Percentiles rank a stretch among this genome's conserved stretches.
Evolutionary conservation across 345 rosid genomes (phyloP).

Genomic region (Streptanthus diversifolius): DNA sequence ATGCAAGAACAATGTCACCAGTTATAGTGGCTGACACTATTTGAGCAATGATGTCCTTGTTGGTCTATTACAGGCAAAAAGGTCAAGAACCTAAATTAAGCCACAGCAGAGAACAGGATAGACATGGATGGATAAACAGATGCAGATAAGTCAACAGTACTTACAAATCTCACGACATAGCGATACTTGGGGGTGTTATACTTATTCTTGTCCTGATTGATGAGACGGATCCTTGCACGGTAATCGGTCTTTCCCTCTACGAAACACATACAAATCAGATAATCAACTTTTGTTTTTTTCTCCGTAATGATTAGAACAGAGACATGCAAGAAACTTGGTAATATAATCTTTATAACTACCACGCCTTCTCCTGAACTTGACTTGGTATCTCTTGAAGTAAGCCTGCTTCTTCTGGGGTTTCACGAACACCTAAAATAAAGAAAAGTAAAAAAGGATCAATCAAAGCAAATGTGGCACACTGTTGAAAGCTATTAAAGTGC

Average conservation of each 20-base stretch:
- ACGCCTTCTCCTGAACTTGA: constrained; percentile 30
- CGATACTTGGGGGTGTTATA: constrained; percentile 36
- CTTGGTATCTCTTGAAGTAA: constrained; percentile 31
- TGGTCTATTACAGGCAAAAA: constrained; percentile 1
- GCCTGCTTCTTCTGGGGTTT: constrained; percentile 21
- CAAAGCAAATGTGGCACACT: neutral
- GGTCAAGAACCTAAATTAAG: neutral
- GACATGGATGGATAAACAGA: neutral
- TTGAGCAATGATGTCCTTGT: constrained; percentile 25
- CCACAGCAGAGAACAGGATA: neutral
- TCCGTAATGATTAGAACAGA: neutral
- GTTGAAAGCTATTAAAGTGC: neutral
- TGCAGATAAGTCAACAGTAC: neutral
- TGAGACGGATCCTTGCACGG: constrained; percentile 55
- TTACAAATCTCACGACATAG: constrained; percentile 58
- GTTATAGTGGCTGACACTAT: constrained; percentile 28
- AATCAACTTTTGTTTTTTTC: neutral
- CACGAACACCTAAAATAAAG: constrained; percentile 16
- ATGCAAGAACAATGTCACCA: constrained; percentile 27
- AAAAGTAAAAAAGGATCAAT: neutral
- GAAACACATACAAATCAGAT: neutral
- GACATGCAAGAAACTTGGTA: neutral
- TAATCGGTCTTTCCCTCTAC: constrained; percentile 87
- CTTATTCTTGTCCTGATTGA: constrained; percentile 28
- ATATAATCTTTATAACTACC: neutral